Evolutionary conservation across 306 rosid genomes (phyloP), one percentile per base, ranked within the genome.

Genomic region (Coriaria nepalensis): DNA sequence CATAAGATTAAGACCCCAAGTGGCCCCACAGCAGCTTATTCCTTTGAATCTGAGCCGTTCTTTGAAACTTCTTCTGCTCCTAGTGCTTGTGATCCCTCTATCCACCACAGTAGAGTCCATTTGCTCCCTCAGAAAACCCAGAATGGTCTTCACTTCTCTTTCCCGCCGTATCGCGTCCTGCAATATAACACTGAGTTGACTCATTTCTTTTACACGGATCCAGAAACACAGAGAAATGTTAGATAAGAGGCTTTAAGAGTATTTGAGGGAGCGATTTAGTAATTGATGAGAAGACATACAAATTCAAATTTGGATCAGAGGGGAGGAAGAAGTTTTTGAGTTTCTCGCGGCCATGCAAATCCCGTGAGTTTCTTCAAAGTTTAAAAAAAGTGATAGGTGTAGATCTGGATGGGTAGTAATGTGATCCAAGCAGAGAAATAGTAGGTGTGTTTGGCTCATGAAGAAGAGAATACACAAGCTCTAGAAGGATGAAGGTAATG

Each of bases 11-110:
- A 71, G 68, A 37, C 69, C 79, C 93, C 97, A 84, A 35, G 77
- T 47, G 57, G 87, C 81, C 3, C 96, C 98, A 45, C 96, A 90
- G 47, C 96, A 90, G 3, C 92, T 81, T 5, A 90, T 79, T 38
- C 81, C 76, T 47, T 58, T 67, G 52, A 85, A 75, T 65, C 94
- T 58, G 29, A 90, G 62, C 53, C 94, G 87, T 40, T 90, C 86
- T 67, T 85, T 90, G 6, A 90, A 71, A 47, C 67, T 75, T 8
- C 78, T 61, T 42, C 94, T 65, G 52, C 90, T 60, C 0, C 68
- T 20, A 20, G 2, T 20, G 3, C 29, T 20, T 20, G 29, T 20
- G 29, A 20, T 33, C 10, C 36, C 61, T 60, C 59, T 60, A 60
- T 71, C 83, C 5, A 43, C 61, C 6, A 47, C 81, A 20, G 29